Evolutionary conservation across 768 basidiomycete genomes (phyloP).

Genomic region (Boletus vermiculosoides): DNA sequence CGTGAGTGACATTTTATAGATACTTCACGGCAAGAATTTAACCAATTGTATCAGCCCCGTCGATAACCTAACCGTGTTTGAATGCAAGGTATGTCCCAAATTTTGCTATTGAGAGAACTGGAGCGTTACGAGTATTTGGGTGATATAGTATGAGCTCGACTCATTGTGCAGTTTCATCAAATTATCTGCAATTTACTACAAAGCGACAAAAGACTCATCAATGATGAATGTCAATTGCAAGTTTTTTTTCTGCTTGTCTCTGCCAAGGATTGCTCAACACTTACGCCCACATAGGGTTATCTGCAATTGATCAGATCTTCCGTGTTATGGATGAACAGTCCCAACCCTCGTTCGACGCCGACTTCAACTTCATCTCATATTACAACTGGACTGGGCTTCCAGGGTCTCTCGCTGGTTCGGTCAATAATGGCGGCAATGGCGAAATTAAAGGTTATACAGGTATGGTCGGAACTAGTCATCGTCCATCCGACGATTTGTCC

Average conservation of each 20-base stretch:
- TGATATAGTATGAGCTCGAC: conserved; percentile 68
- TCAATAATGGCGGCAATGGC: conserved; percentile 67
- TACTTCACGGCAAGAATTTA: background rate
- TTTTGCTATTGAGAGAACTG: background rate
- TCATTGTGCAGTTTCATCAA: conserved; percentile 79
- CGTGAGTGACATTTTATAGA: conserved; percentile 45
- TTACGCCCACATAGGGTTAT: conserved; percentile 47
- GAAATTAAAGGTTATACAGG: conserved; percentile 77
- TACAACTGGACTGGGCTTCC: conserved; percentile 80
- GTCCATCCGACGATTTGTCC: conserved; percentile 75
- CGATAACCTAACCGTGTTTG: conserved; percentile 68
- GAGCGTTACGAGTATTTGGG: background rate
- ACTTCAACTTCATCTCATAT: conserved; percentile 74
- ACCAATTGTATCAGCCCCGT: conserved; percentile 48
- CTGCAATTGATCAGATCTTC: conserved; percentile 70
- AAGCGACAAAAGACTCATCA: conserved; percentile 66
- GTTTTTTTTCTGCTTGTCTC: conserved; percentile 17
- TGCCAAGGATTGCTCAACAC: background rate
- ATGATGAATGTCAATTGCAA: conserved; percentile 71
- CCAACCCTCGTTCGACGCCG: conserved; percentile 61
- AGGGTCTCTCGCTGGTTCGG: conserved; percentile 57
- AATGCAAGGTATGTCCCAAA: conserved; percentile 62
- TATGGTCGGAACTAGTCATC: conserved; percentile 70
- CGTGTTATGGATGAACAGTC: conserved; percentile 77
- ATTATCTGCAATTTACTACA: conserved; percentile 69